A percentile compares a stretch with the other conserved stretches of the same genome.
Evolutionary conservation across 2,329 filamentous ascomycete species (phyloP).

Genomic region (Xylariaceae sp.): DNA sequence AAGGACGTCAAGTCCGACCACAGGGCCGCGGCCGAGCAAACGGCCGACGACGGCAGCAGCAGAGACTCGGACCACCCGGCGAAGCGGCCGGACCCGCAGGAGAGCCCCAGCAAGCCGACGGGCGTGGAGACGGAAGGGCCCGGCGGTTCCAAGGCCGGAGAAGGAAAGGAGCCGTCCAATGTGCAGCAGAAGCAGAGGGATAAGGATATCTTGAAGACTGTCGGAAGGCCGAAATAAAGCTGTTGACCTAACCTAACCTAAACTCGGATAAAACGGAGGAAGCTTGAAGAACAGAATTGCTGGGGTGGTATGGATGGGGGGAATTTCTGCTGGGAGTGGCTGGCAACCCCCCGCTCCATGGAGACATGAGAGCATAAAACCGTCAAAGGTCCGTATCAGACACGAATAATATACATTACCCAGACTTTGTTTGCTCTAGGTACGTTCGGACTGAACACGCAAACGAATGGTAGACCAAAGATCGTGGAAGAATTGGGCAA

Average conservation of each 20-base stretch:
- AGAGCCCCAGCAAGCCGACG: slow-evolving; percentile 22
- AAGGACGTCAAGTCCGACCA: slow-evolving; percentile 19
- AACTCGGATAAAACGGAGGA: not conserved
- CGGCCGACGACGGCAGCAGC: slow-evolving; percentile 7
- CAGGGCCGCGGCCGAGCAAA: slow-evolving; percentile 10
- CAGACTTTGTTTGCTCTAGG: too few relatives aligned
- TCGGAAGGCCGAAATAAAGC: not conserved
- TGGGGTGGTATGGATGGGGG: not conserved
- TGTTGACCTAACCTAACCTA: too few relatives aligned
- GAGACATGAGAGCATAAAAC: too few relatives aligned
- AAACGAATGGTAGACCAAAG: too few relatives aligned
- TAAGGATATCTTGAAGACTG: not conserved
- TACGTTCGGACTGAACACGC: too few relatives aligned
- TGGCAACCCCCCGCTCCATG: too few relatives aligned
- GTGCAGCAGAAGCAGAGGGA: not conserved
- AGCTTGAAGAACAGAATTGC: not conserved
- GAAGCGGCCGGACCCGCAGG: slow-evolving; percentile 27
- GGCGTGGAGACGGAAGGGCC: slow-evolving; percentile 29
- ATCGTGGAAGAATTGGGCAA: too few relatives aligned
- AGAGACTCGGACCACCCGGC: slow-evolving; percentile 25
- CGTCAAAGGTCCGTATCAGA: too few relatives aligned
- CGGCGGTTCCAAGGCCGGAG: slow-evolving; percentile 25
- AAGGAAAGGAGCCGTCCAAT: slow-evolving; percentile 7
- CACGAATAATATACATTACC: too few relatives aligned
- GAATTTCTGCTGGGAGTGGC: too few relatives aligned